These are phyloP conservation scores for Persicaria tinctoria DNA, from an alignment of 148 eudicot species.

Conservation along the genomic window DNA sequence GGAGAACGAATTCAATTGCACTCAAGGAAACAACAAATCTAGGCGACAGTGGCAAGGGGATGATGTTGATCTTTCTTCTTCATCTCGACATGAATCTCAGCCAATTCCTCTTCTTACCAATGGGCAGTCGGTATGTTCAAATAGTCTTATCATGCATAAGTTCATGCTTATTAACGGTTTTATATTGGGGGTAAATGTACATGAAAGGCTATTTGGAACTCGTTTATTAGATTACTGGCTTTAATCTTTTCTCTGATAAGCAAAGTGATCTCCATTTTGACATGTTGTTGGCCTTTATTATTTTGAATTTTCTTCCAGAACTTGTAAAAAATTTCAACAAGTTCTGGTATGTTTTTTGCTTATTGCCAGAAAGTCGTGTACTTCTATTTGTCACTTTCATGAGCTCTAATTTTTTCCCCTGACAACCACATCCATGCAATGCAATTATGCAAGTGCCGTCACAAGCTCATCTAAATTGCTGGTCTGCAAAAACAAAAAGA, in stretches of 20 bases:
- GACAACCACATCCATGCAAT: background rate
- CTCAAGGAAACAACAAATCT: constrained; percentile 47
- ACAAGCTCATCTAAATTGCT: background rate
- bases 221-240: background rate
- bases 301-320: background rate
- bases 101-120: constrained; percentile 87
- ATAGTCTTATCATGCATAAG: constrained; percentile 1
- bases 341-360: background rate
- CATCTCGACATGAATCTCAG: constrained; percentile 81
- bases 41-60: constrained; percentile 83
- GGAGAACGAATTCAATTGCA: constrained; percentile 76
- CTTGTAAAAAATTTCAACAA: background rate
- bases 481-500: background rate
- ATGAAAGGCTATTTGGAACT: background rate
- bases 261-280: background rate
- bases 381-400: background rate
- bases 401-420: background rate
- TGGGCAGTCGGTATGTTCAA: constrained; percentile 59
- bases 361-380: background rate
- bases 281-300: background rate
- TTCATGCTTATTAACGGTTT: background rate
- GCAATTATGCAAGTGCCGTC: background rate
- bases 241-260: background rate
- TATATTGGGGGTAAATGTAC: background rate
- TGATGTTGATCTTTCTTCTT: constrained; percentile 69